These are phyloP conservation scores for Podosphaera fusca DNA, from an alignment of 2,329 filamentous ascomycete genomes.

Conservation along the genomic window DNA sequence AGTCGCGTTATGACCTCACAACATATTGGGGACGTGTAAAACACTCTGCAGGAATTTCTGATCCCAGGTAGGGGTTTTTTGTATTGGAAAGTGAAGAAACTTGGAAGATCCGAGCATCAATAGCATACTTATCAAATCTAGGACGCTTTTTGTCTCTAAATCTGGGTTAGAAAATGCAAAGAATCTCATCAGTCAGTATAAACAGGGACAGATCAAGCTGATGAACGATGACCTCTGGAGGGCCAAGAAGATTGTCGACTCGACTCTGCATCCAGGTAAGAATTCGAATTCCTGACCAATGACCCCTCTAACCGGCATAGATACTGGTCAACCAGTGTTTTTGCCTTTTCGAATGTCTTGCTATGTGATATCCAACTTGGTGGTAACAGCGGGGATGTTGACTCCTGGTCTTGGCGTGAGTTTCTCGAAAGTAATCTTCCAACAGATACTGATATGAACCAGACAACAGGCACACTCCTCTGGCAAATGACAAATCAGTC, in stretches of 20 bases:
- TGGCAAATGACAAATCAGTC: constrained; percentile 97
- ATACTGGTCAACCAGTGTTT: constrained; percentile 79
- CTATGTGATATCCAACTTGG: constrained; percentile 78
- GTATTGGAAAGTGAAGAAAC: neutral
- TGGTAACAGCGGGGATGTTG: constrained; percentile 93
- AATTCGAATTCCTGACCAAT: neutral
- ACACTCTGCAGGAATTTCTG: constrained; percentile 73
- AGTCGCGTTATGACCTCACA: constrained; percentile 73
- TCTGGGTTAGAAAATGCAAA: constrained; percentile 72
- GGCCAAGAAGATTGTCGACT: constrained; percentile 93
- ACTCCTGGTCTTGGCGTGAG: constrained; percentile 59
- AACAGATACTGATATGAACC: constrained; percentile 3
- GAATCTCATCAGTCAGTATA: constrained; percentile 59
- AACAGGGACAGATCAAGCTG: constrained; percentile 50
- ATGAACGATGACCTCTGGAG: constrained; percentile 88
- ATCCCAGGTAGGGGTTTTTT: constrained; percentile 58
- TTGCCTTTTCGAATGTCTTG: constrained; percentile 94
- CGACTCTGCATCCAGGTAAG: constrained; percentile 81
- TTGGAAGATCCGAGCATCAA: neutral
- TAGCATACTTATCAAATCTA: constrained; percentile 18
- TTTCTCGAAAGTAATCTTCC: neutral
- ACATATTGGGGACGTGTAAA: constrained; percentile 90
- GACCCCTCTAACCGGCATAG: constrained; percentile 22
- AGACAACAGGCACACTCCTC: constrained; percentile 63
- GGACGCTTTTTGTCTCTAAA: constrained; percentile 63